phyloP scores from a whole-genome alignment of 306 rosid species.

The Gynostemma pentaphyllum region DNA sequence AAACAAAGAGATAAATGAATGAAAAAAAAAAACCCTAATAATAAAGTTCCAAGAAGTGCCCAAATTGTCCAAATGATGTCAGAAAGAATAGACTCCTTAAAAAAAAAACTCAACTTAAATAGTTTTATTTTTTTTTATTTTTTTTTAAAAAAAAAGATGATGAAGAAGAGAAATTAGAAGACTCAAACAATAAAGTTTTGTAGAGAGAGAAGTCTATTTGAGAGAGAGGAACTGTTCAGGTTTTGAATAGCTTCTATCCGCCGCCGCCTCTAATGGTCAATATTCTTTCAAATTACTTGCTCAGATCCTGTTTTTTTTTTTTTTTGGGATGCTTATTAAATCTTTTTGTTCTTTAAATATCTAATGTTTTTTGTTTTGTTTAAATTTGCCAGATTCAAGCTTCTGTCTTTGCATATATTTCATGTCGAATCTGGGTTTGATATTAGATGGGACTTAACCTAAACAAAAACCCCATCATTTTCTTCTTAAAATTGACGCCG shows the following conservation, averaged over 20 bases:
- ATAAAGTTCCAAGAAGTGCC: neutral
- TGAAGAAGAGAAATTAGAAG: neutral
- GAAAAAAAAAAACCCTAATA: no score
- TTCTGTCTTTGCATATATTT: neutral
- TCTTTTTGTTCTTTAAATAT: neutral
- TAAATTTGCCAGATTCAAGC: neutral
- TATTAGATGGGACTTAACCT: neutral
- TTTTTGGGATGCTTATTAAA: neutral
- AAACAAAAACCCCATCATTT: slow-evolving; percentile 4
- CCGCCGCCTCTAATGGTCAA: neutral
- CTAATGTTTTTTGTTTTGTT: neutral
- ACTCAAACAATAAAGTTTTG: neutral
- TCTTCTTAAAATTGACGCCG: neutral
- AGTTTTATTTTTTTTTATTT: no score
- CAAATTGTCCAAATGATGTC: slow-evolving; percentile 6
- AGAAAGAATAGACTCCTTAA: neutral
- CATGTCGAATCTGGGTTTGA: neutral
- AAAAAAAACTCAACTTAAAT: no score
- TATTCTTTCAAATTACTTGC: neutral
- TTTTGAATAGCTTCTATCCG: neutral
- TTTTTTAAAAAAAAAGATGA: no score
- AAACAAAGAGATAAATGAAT: no score
- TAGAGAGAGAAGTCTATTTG: neutral
- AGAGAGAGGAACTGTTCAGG: neutral
- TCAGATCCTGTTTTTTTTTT: neutral